Conservation (phyloP, 805 yeast species). For the Candida stauntonica region DNA sequence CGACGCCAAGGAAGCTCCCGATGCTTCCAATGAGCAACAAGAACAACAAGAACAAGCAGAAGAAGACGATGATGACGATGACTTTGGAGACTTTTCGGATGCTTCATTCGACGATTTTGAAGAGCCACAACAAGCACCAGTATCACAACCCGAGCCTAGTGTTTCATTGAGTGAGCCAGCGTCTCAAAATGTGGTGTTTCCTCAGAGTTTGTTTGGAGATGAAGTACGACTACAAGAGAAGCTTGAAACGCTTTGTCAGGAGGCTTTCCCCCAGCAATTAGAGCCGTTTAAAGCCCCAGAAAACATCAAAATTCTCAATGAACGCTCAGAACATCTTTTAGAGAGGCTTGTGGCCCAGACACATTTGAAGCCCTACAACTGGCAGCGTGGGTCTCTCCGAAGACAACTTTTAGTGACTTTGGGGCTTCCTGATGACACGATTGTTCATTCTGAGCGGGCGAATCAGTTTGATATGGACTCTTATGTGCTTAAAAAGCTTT, state of each 20-base stretch:
- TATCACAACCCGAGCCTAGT: neutral
- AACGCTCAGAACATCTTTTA: conserved; percentile 38
- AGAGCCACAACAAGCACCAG: conserved; percentile 14
- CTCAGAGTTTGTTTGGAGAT: conserved; percentile 16
- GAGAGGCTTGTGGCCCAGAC: conserved; percentile 44
- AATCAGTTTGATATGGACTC: conserved; percentile 22
- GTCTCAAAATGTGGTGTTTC: conserved; percentile 5
- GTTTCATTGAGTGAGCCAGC: neutral
- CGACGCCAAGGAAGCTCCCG: neutral
- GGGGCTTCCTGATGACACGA: conserved; percentile 63
- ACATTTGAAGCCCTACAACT: conserved; percentile 53
- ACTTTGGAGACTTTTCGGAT: conserved; percentile 32
- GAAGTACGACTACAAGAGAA: conserved; percentile 5
- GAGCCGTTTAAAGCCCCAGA: conserved; percentile 9
- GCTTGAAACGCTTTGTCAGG: conserved; percentile 6
- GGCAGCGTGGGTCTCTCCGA: conserved; percentile 65
- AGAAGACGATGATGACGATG: conserved; percentile 25
- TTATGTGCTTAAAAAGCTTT: conserved; percentile 24
- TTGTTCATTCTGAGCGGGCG: conserved; percentile 43
- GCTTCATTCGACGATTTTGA: conserved; percentile 33
- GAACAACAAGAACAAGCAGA: neutral
- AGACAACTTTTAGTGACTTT: conserved; percentile 58
- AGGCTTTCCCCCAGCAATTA: conserved; percentile 13
- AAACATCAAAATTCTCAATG: conserved; percentile 23
- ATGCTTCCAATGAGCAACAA: neutral